Base-by-base conservation (phyloP, 2,329 filamentous ascomycete genomes). In the Pseudofabraea citricarpa region DNA sequence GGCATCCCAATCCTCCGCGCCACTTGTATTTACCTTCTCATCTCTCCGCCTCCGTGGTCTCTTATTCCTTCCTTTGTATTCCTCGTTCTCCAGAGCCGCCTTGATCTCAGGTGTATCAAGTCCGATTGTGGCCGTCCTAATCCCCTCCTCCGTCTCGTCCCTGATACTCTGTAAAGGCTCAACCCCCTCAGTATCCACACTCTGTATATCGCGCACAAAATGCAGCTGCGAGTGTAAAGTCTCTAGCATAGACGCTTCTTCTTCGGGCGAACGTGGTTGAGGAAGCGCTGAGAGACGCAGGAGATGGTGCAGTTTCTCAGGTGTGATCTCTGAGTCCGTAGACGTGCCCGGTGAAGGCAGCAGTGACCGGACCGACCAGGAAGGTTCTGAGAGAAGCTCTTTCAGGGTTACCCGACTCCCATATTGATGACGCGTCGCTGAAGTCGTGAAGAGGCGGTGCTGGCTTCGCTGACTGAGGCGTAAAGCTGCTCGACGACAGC, bases 221-320 rank as follows among this genome's bases (percentile, higher is more conserved):
- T 86, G 84, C 0, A 98, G 77, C 61, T 98, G 93, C 23, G 85
- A 81, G 41, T 83, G 75, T 2, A 98, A 74, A 1, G 84, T 90
- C 18, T 75, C 61, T 3, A 95, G 74, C 79, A 95, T 88, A 20
- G 72, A 66, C 0, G 69, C 57, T 61, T 95, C 85, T 55, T 90
- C 83, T 40, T 71, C 71, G 2, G 69, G 52, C 2, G 72, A 72
- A 15, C 72, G 66, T 0, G 91, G 90, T 1, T 75, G 74, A 0
- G 91, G 90, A 0, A 98, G 82, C 12, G 91, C 90, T 4, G 90
- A 95, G 29, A 97, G 82, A 15, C 87, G 86, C 26, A 96, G 82
- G 8, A 97, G 81, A 63, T 96, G 91, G 55, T 79, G 81, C 0
- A 97, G 76, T 62, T 89, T 82, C 35, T 78, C 61, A 1, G 80